Evolutionary conservation across 108 stramenopile genomes (phyloP), one percentile per base, ranked within the genome.

Genomic region (Bacterosira constricta): DNA sequence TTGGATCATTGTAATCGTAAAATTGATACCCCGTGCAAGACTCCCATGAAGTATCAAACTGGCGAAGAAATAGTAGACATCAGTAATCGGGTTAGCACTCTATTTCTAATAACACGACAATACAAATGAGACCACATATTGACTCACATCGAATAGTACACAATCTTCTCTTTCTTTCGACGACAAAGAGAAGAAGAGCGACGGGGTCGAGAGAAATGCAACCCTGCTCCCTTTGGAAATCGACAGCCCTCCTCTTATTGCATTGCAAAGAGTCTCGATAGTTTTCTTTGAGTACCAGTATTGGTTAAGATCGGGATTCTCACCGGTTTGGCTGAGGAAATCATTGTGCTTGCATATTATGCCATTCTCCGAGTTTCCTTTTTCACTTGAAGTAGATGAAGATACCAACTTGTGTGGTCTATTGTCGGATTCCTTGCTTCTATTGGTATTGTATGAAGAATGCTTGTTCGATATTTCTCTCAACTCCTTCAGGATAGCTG

Each of bases 161-260:
- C 83, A 87, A 13, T 66, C 31, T 18, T 52, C 23, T 41, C 87
- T 56, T 27, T 77, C 63, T 13, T 73, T 68, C 9, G 18, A 38
- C 1, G 73, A 37, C 18, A 91, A 36, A 12, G 87, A 84, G 55
- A 90, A 91, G 56, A 65, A 93, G 0, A 93, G 51, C 29, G 81
- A 83, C 7, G 92, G 90, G 15, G 92, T 93, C 11, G 87, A 87
- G 10, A 93, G 66, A 50, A 91, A 93, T 0, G 88, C 92, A 0
- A 86, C 80, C 29, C 60, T 20, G 8, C 51, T 50, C 26, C 63
- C 77, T 52, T 55, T 47, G 12, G 42, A 52, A 18, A 55, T 39
- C 17, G 21, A 27, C 11, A 63, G 17, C 29, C 67, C 49, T 21
- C 80, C 79, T 59, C 63, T 30, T 0, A 83, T 57, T 10, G 81